phyloP scores from a whole-genome alignment of 305 asterid species.

The Fraxinus albicans region DNA sequence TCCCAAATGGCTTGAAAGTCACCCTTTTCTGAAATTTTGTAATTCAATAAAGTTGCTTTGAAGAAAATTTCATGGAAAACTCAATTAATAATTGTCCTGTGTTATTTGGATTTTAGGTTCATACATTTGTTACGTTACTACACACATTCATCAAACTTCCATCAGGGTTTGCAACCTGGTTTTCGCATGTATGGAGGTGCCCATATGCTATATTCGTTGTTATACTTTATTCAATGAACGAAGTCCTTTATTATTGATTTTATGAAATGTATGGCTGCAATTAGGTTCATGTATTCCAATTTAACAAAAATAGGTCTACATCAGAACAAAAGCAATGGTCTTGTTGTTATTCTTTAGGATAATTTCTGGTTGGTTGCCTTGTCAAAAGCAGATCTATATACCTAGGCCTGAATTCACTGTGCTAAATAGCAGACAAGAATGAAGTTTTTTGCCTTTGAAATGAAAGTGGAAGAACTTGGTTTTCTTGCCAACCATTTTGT shows the following conservation, averaged over 20 bases:
- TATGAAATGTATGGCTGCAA: background rate
- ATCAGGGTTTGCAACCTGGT: background rate
- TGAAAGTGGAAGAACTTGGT: background rate
- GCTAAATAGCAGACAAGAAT: background rate
- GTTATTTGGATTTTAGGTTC: background rate
- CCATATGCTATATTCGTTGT: background rate
- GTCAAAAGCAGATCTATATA: background rate
- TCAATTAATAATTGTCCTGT: background rate
- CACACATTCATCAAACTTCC: background rate
- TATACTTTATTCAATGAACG: background rate
- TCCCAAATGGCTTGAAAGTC: background rate
- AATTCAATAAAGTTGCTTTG: background rate
- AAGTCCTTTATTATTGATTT: background rate
- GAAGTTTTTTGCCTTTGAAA: background rate
- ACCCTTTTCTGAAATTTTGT: background rate
- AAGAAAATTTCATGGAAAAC: background rate
- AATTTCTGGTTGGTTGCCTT: background rate
- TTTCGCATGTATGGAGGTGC: background rate
- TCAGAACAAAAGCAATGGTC: background rate
- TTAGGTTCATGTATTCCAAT: background rate
- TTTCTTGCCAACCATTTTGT: background rate
- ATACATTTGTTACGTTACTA: background rate
- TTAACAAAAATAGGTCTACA: background rate
- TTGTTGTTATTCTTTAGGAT: background rate
- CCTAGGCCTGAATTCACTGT: background rate